Base-by-base conservation (phyloP, 495 filamentous ascomycete species). In the Aspergillus funiculosus region DNA sequence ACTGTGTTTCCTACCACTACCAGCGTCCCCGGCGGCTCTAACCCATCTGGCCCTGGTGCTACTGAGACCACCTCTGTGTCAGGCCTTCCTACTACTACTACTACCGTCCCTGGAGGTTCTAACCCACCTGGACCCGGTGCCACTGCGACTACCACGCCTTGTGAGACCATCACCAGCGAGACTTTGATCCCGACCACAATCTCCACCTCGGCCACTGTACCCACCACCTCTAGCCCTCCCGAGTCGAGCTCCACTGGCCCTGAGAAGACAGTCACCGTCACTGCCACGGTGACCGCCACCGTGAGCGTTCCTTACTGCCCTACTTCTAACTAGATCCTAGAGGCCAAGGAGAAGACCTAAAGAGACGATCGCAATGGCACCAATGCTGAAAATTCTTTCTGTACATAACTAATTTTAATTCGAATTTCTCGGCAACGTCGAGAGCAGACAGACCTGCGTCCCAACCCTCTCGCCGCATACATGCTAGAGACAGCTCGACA, bases 351-450 rank as follows among this genome's bases (percentile, higher is more conserved):
- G 13, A 20, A 11, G 32, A 45, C 22, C 40, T 52, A 40, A 43
- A 41, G 48, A 51, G 50, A 54, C 34, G 48, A 54, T 52, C 43
- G 45, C 52, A 48, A 55, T 52, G 52, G 56, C 38, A 56, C 42
- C 32, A 43, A 48, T 30, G 47, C 34, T 48, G 47, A 51, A 47
- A 26, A 50, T 29, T 21, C 43, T 28, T 48, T 48, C 51, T 66
- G 66, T 69, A 68, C 58, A 64, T 61, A 66, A 45, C 32, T 64
- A 66, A 66, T 67, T 61, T 28, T 67, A 67, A 66, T 68, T 61
- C 56, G 63, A 64, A 54, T 60, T 56, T 43, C 18, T n/a, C 39
- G 37, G 32, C 31, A 45, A 35, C n/a, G 39, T 30, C 9, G n/a
- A 22, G 14, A 40, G 36, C 32, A 30, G 18, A 21, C 20, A 17